phyloP scores from a whole-genome alignment of 2,329 filamentous ascomycete genomes.

The Fusarium cyanostomum region DNA sequence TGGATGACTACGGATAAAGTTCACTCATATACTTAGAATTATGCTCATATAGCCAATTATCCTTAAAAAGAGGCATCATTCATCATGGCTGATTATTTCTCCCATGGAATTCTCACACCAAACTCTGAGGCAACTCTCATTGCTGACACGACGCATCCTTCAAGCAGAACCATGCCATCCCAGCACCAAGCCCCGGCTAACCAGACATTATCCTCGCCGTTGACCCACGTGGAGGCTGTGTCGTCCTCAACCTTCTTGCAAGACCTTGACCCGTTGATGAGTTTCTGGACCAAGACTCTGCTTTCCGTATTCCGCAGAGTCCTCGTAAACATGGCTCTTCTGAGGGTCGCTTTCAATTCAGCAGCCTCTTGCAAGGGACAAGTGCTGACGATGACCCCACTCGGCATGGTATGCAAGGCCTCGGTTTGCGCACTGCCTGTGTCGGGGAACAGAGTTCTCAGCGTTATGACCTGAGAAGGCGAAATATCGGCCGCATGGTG shows the following conservation, averaged over 20 bases:
- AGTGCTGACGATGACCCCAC: slow-evolving; percentile 63
- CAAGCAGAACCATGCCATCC: slow-evolving; percentile 71
- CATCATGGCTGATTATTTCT: slow-evolving; percentile 13
- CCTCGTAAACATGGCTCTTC: slow-evolving; percentile 59
- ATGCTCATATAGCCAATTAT: neutral
- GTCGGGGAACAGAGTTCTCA: slow-evolving; percentile 49
- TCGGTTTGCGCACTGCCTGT: slow-evolving; percentile 53
- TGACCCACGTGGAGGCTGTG: slow-evolving; percentile 56
- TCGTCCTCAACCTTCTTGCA: slow-evolving; percentile 13
- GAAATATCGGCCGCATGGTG: slow-evolving; percentile 40
- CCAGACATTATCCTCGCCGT: slow-evolving; percentile 64
- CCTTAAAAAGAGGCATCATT: neutral
- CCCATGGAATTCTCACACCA: slow-evolving; percentile 56
- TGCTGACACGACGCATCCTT: slow-evolving; percentile 68
- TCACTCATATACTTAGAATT: neutral
- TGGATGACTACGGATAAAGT: slow-evolving; percentile 12
- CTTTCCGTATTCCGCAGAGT: slow-evolving; percentile 62
- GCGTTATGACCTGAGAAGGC: slow-evolving; percentile 47
- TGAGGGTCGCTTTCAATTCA: slow-evolving; percentile 53
- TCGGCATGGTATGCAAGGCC: slow-evolving; percentile 61
- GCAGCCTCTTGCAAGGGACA: slow-evolving; percentile 54
- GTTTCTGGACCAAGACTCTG: slow-evolving; percentile 55
- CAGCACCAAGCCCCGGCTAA: slow-evolving; percentile 69
- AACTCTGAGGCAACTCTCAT: slow-evolving; percentile 64
- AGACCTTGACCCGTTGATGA: slow-evolving; percentile 48